Evolutionary conservation across 2,329 filamentous ascomycete genomes (phyloP), one percentile per base, ranked within the genome.

Genomic region (Verticillium zaregamsianum): DNA sequence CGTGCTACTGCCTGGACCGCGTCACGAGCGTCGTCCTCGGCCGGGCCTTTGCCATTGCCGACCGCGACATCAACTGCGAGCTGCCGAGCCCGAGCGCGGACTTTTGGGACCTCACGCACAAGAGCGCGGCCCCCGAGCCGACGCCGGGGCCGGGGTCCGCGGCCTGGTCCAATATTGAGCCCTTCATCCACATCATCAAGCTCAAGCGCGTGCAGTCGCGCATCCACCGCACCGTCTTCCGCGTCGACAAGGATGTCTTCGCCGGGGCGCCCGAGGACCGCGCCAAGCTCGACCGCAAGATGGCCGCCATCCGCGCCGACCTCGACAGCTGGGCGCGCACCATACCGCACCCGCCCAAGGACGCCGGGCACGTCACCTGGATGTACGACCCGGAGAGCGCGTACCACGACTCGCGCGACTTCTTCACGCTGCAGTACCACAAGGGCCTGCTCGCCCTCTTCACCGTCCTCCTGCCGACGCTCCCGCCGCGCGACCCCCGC

Each of bases 1-100:
- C 68, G 3, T 70, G 68, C 49, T 76, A 76, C 59, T 70, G 66
- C n/a, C 65, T 76, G 5, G 73, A 76, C 52, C 66, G 74, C 5
- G 66, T 70, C 55, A 72, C 73, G 0, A 74, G 70, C 12, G 70
- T 74, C 1, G 66, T 71, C 0, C 66, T 76, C 5, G 74, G 74
- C 1, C 61, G 74, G 8, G 68, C 73, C 0, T 75, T 75, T 63
- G 70, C 71, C 8, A 73, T 76, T 32, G 68, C 70, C 1, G 73
- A 76, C 49, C 60, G 69, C 45, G 72, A 75, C 23, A 73, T 74
- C 59, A 70, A 73, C 60, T 69, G 68, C 17, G 68, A 71, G 59
- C 54, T 74, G 3, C 72, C 73, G 2, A 66, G 66, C 15, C 64
- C 68, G 23, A 60, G 64, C 12, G 40, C 65, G 12, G 66, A 70